Evolutionary conservation across 78 protist species (phyloP).

Genomic region (Monocercomonoides exilis): DNA sequence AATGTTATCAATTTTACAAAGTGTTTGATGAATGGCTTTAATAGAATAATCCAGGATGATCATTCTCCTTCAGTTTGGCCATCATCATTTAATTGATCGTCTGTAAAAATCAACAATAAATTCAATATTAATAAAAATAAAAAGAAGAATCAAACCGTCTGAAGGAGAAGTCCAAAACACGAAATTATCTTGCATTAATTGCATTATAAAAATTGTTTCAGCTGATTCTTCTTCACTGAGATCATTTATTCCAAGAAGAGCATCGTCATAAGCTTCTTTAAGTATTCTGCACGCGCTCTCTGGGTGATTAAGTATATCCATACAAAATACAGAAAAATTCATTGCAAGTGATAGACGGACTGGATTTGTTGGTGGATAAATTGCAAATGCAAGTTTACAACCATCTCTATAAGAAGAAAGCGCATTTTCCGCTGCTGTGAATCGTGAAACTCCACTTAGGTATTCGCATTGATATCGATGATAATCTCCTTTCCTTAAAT

Average conservation of each 20-base stretch:
- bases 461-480: constrained; percentile 52
- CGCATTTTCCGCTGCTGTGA: constrained; percentile 11
- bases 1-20: too few species aligned
- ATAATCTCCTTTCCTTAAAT: constrained; percentile 45
- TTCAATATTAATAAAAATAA: too few species aligned
- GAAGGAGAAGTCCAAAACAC: too few species aligned
- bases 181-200: constrained; percentile 93
- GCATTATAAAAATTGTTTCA: constrained; percentile 94
- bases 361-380: constrained; percentile 89
- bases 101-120: too few species aligned
- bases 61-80: too few species aligned
- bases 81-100: too few species aligned
- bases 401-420: constrained; percentile 25
- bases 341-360: constrained; percentile 95
- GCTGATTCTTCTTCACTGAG: constrained; percentile 86
- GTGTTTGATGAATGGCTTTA: too few species aligned
- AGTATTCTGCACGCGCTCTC: constrained; percentile 82
- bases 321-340: constrained; percentile 95
- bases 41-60: too few species aligned
- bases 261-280: constrained; percentile 34
- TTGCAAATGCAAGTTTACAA: constrained; percentile 51
- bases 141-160: too few species aligned
- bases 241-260: constrained; percentile 73
- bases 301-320: constrained; percentile 83
- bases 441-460: neutral